These are phyloP conservation scores for Epicoccum sorghinum DNA, from an alignment of 2,329 filamentous ascomycete genomes.

Conservation along the genomic window DNA sequence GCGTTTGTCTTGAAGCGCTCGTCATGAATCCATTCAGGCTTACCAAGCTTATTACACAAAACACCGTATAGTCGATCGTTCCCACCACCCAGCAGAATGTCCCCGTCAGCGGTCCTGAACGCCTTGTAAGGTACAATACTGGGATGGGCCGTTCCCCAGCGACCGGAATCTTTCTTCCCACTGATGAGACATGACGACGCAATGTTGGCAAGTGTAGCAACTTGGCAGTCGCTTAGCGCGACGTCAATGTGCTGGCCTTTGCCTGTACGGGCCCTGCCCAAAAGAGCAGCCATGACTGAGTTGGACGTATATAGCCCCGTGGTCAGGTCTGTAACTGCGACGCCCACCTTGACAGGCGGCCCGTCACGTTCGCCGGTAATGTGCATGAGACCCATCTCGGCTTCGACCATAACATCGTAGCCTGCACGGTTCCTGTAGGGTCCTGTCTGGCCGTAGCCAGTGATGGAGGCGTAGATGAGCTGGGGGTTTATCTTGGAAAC, in stretches of 20 bases:
- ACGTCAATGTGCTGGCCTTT: conserved; percentile 92
- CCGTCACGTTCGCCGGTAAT: conserved; percentile 90
- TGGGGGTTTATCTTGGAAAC: conserved; percentile 80
- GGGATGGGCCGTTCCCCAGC: conserved; percentile 98
- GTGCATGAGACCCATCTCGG: conserved; percentile 97
- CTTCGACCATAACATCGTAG: conserved; percentile 99
- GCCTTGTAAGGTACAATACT: conserved; percentile 95
- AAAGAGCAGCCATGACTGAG: conserved; percentile 89
- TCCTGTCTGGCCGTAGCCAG: conserved; percentile 94
- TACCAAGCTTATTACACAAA: conserved; percentile 62
- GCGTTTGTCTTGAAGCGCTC: conserved; percentile 64
- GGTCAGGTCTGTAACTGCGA: conserved; percentile 94
- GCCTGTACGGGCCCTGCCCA: conserved; percentile 75
- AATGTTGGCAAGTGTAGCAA: conserved; percentile 92
- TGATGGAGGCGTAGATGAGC: conserved; percentile 94
- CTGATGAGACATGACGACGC: conserved; percentile 90
- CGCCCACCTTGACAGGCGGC: conserved; percentile 93
- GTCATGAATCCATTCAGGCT: conserved; percentile 64
- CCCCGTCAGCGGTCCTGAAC: conserved; percentile 69
- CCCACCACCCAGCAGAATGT: conserved; percentile 68
- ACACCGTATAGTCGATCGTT: conserved; percentile 68
- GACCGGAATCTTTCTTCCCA: conserved; percentile 82
- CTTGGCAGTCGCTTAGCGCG: conserved; percentile 90
- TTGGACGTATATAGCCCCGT: conserved; percentile 96
- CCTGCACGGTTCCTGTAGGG: conserved; percentile 86